Base-by-base conservation (phyloP, 495 filamentous ascomycete species). In the Talaromyces nanjingensis region DNA sequence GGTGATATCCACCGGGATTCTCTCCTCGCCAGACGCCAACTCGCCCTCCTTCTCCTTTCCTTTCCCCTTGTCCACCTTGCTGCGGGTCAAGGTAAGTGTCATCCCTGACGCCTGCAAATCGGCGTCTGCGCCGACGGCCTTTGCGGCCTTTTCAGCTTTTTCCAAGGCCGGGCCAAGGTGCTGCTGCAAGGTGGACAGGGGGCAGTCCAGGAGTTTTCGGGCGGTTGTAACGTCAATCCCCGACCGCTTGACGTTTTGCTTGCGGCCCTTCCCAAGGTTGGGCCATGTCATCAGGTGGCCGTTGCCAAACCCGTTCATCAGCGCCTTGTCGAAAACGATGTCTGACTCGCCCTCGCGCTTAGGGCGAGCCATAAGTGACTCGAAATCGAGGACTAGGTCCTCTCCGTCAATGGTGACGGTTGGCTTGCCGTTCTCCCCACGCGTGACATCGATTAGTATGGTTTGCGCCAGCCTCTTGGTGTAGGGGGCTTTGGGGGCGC, bases 251-350 rank as follows among this genome's bases (percentile, higher is more conserved):
- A 31, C 18, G 31, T 59, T 59, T 2, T 31, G 2, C 22, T 33
- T 33, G n/a, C 29, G 27, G n/a, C 59, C 27, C 33, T 33, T 33
- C 58, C 37, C 59, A 6, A 60, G 16, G 25, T 27, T 60, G 33
- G 31, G 59, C 59, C 59, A 60, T 7, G 22, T 7, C 11, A n/a
- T 18, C 14, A 22, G 5, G 9, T 45, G 39, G 11, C 34, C 59
- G 14, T 60, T 45, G 11, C 24, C 34, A 7, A 6, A 45, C 3
- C 31, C 59, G 34, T 25, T 42, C 59, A 60, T 25, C 8, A 60
- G n/a, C 34, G 12, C 39, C 34, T 60, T 60, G 24, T 60, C 59
- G 20, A 60, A 60, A 9, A 45, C 14, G 22, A 60, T 45, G 24
- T 60, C 59, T n/a, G 5, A 11, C 34, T 60, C 59, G 6, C 39